phyloP scores from a whole-genome alignment of 2,329 filamentous ascomycete species.

The Fusarium clavum region DNA sequence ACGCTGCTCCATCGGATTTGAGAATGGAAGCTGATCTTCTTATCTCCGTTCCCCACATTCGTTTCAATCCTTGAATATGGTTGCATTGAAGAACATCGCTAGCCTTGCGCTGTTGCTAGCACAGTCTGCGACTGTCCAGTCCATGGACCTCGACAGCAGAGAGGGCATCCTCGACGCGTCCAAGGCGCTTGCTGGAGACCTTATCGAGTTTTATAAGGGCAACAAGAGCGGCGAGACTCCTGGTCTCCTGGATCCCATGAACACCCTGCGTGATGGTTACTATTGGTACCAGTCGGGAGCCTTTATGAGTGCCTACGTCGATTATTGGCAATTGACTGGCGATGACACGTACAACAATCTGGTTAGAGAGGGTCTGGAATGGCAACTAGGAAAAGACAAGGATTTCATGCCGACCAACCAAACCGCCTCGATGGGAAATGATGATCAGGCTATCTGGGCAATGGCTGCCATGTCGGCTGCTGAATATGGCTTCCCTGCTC shows the following conservation, averaged over 20 bases:
- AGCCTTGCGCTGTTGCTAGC: conserved; percentile 12
- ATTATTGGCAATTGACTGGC: conserved; percentile 77
- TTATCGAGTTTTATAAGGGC: conserved; percentile 63
- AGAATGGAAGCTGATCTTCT: background rate
- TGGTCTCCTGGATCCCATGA: conserved; percentile 59
- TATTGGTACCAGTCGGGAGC: conserved; percentile 81
- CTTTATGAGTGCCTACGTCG: conserved; percentile 74
- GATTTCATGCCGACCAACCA: conserved; percentile 72
- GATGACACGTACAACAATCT: conserved; percentile 72
- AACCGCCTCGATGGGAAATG: conserved; percentile 68
- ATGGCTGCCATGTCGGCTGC: conserved; percentile 74
- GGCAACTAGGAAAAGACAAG: conserved; percentile 65
- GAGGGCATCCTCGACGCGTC: conserved; percentile 28
- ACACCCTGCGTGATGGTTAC: conserved; percentile 55
- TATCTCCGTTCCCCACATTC: background rate
- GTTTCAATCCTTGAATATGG: background rate
- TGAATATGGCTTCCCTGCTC: conserved; percentile 71
- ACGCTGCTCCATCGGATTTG: background rate
- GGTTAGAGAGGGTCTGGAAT: conserved; percentile 65
- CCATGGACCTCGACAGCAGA: conserved; percentile 8
- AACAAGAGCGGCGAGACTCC: conserved; percentile 63
- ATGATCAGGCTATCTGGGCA: conserved; percentile 79
- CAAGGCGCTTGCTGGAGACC: conserved; percentile 59
- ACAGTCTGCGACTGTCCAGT: conserved; percentile 10
- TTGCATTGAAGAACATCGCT: background rate